Conservation (phyloP, 2,329 filamentous ascomycete species). For the Sclerotinia spermophila region DNA sequence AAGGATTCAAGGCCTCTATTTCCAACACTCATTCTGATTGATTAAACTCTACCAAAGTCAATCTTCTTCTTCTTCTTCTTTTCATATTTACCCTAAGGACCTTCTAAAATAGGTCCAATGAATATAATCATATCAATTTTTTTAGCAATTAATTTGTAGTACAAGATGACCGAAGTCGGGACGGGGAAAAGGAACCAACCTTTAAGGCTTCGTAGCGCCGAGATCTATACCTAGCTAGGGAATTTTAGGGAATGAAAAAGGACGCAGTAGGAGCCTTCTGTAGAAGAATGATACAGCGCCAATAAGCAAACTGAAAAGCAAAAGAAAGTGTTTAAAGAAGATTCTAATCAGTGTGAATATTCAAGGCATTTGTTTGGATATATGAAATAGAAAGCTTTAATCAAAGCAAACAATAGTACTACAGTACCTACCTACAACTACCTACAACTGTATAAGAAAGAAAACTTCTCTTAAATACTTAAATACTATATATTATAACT, state of each 20-base stretch:
- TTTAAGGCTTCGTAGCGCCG: constrained; percentile 1
- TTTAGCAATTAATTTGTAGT: background rate
- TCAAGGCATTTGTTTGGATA: no score
- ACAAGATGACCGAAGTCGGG: constrained; percentile 17
- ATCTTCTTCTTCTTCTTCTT: no score
- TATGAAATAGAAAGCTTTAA: background rate
- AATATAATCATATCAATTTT: no score
- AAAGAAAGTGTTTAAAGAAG: background rate
- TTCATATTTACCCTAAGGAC: background rate
- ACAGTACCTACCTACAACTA: background rate
- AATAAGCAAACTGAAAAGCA: background rate
- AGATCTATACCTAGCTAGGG: constrained; percentile 8
- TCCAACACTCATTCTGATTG: no score
- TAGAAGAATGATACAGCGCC: background rate
- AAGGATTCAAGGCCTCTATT: no score
- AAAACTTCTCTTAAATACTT: background rate
- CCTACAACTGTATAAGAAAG: background rate
- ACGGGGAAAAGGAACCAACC: constrained; percentile 13
- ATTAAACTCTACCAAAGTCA: no score
- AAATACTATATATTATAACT: no score
- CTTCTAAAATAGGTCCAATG: background rate
- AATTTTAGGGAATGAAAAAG: background rate
- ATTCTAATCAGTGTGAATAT: no score
- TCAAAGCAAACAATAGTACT: background rate
- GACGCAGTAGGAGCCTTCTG: no score